Evolutionary conservation across 352 stramenopile genomes (phyloP).

Genomic region (Phytophthora megakarya): DNA sequence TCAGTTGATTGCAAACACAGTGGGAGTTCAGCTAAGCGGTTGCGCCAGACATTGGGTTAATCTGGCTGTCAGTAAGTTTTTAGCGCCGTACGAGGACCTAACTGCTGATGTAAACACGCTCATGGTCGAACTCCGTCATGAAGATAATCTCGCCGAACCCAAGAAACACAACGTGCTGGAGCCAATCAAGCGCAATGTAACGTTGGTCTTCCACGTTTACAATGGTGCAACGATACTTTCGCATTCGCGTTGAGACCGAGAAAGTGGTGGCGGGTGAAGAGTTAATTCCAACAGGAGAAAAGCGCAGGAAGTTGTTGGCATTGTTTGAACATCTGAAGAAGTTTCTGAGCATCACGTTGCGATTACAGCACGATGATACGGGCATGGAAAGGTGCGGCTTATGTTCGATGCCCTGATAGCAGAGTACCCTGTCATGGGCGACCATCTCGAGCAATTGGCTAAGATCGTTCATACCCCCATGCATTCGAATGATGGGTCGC

Average conservation of each 20-base stretch:
- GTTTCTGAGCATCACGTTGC: not conserved
- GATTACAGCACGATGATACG: constrained; percentile 2
- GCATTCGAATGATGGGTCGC: constrained; percentile 1
- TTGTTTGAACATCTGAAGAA: constrained; percentile 8
- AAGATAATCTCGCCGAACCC: constrained; percentile 2
- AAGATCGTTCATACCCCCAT: constrained; percentile 16
- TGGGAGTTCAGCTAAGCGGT: constrained; percentile 23
- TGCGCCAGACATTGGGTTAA: constrained; percentile 40
- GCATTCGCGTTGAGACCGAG: constrained; percentile 1
- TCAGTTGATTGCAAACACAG: constrained; percentile 20
- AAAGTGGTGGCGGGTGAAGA: constrained; percentile 6
- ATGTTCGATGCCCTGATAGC: constrained; percentile 6
- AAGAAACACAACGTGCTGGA: constrained; percentile 11
- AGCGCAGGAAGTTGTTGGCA: not conserved
- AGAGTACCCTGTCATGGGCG: constrained; percentile 5
- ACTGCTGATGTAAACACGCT: constrained; percentile 2
- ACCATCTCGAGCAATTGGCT: constrained; percentile 1
- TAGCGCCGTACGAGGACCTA: constrained; percentile 8
- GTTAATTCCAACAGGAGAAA: not conserved
- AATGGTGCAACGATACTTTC: constrained; percentile 1
- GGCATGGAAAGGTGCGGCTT: constrained; percentile 8
- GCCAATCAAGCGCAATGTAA: constrained; percentile 11
- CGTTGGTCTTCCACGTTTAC: constrained; percentile 9
- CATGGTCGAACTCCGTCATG: constrained; percentile 7
- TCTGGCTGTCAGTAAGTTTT: constrained; percentile 17